Evolutionary conservation across 208 protist species (phyloP).

Genomic region (Trypanosomatidae sp.): DNA sequence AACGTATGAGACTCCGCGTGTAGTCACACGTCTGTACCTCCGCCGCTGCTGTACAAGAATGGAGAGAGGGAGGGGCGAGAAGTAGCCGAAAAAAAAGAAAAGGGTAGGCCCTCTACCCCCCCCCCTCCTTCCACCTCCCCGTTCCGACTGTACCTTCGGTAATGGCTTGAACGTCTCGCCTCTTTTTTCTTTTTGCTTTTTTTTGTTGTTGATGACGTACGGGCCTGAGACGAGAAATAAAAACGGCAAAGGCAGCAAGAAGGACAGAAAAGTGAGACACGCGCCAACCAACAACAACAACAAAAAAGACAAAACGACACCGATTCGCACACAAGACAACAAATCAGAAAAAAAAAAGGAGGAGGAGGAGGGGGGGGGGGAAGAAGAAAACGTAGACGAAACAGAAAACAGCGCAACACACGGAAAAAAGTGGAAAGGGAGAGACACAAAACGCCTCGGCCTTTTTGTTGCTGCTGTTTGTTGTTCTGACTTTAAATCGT

Average conservation of each 20-base stretch:
- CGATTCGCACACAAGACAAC: slow-evolving; percentile 1
- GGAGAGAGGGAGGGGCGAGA: neutral
- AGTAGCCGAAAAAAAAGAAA: neutral
- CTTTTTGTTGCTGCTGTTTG: neutral
- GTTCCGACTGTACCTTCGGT: neutral
- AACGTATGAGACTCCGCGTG: neutral
- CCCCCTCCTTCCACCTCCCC: neutral
- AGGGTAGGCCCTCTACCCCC: neutral
- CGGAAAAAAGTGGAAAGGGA: neutral
- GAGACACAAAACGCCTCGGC: neutral
- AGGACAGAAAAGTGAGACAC: neutral
- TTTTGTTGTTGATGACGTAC: slow-evolving; percentile 6
- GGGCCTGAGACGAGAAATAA: neutral
- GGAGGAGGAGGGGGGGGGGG: neutral
- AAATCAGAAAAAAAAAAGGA: neutral
- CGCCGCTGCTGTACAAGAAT: neutral
- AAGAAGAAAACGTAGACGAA: too few relatives aligned
- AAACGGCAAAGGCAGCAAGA: neutral
- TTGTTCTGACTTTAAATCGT: slow-evolving; percentile 12
- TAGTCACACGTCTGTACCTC: neutral
- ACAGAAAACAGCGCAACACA: too few relatives aligned
- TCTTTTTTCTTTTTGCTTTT: neutral
- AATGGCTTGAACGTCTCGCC: neutral
- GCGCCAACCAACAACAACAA: slow-evolving; percentile 1
- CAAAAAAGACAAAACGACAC: neutral